These are phyloP conservation scores for Cryptosporidium parvum DNA, from an alignment of 169 alveolate genomes.

Conservation along the genomic window DNA sequence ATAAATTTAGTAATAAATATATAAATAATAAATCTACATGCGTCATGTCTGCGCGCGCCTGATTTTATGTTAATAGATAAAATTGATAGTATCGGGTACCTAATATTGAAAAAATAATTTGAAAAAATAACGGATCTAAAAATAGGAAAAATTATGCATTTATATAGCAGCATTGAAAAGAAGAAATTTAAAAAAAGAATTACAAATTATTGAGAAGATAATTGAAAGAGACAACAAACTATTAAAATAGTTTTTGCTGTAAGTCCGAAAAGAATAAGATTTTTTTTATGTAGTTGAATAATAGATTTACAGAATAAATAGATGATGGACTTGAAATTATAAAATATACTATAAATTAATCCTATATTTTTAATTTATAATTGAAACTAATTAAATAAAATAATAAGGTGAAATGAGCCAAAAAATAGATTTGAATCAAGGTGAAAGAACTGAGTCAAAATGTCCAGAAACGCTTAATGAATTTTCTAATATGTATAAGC, in stretches of 20 bases:
- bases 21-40: background rate
- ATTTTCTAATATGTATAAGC: conserved; percentile 22
- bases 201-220: too few relatives aligned
- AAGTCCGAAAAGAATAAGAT: too few relatives aligned
- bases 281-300: too few relatives aligned
- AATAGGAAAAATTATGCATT: background rate
- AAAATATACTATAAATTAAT: too few relatives aligned
- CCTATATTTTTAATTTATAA: background rate
- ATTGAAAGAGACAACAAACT: background rate
- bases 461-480: conserved; percentile 49
- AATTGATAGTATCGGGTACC: background rate
- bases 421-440: background rate
- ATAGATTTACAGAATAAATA: background rate
- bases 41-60: conserved; percentile 14
- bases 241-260: too few relatives aligned
- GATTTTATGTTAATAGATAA: background rate
- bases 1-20: too few relatives aligned
- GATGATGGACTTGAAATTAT: background rate
- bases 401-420: background rate
- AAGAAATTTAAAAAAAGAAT: background rate
- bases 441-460: conserved; percentile 3
- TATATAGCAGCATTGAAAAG: background rate
- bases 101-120: background rate
- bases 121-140: background rate
- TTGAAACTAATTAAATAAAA: background rate